phyloP scores from a whole-genome alignment of 441 rosid genomes.

The Corymbia calophylla region DNA sequence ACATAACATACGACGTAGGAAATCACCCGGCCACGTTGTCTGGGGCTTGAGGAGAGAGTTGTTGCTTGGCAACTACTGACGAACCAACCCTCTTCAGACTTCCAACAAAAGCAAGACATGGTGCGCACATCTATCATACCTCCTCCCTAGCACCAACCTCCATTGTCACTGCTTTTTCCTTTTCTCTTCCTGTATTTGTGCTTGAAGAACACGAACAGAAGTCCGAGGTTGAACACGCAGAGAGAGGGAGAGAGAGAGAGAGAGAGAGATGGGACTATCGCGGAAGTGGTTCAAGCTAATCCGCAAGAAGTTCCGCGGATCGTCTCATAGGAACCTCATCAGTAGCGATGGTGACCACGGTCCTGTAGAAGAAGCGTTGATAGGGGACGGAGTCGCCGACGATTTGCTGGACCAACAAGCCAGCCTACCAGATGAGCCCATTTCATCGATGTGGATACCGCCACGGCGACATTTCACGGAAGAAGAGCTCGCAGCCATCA shows the following conservation, averaged over 20 bases:
- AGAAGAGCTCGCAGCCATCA: conserved; percentile 51
- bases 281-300: conserved; percentile 32
- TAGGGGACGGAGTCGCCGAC: not conserved
- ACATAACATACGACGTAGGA: not conserved
- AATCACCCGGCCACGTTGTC: conserved; percentile 33
- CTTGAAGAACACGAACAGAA: not conserved
- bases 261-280: conserved; percentile 27
- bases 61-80: not conserved
- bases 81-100: not conserved
- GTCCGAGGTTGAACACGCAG: not conserved
- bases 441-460: not conserved
- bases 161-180: not conserved
- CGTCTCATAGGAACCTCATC: conserved; percentile 20
- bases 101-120: conserved; percentile 13
- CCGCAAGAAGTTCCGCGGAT: conserved; percentile 26
- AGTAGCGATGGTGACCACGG: not conserved
- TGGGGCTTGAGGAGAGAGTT: not conserved
- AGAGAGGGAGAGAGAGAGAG: not conserved
- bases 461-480: not conserved
- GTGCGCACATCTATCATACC: conserved; percentile 25
- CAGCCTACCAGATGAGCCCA: not conserved
- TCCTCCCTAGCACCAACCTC: not conserved
- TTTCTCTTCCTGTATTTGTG: not conserved
- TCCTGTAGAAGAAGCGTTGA: not conserved
- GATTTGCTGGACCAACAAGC: not conserved